Evolutionary conservation across 116 monocot genomes (phyloP), one percentile per base, ranked within the genome.

Genomic region (Papilionanthe hybrid): DNA sequence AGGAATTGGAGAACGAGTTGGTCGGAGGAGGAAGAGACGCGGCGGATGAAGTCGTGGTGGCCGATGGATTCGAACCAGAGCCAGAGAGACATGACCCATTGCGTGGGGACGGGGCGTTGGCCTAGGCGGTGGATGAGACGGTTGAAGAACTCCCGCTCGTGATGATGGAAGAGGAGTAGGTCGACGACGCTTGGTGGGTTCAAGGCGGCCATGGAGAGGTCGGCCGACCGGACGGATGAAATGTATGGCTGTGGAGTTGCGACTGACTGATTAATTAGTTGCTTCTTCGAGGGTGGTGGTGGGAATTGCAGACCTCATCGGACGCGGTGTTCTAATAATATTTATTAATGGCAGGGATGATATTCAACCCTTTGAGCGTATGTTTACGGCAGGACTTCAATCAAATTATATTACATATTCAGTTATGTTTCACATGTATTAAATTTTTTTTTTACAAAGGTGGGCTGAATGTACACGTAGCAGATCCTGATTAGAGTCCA

Each of bases 21-120:
- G 27, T 86, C 82, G 19, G 7, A 9, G 85, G 69, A 76, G 56
- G 84, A 69, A 67, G 80, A 75, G 41, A 90, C 83, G 57, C 77
- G 86, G 29, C 85, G 82, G 60, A 91, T 86, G 85, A 94, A 90
- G 78, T 85, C 81, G 75, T 86, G 79, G 82, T 94, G 86, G 79
- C 90, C 91, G 56, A 90, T 85, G 72, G 91, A 88, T 77, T 94
- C 94, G 47, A 94, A 75, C 94, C 90, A 94, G 18, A 94, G 79
- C 94, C 91, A 94, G 7, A 94, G 88, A 2, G 88, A 86, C 60
- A 94, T 66, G 0, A 90, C 86, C 81, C 78, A 78, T 28, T 80
- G 79, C 42, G 72, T 79, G 4, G 32, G 17, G 1, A 81, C 80
- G 0, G 28, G 73, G 55, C 83, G 63, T 7, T 72, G 80, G 22